These are phyloP conservation scores for Claviceps sp. DNA, from an alignment of 2,329 filamentous ascomycete genomes.

Conservation along the genomic window DNA sequence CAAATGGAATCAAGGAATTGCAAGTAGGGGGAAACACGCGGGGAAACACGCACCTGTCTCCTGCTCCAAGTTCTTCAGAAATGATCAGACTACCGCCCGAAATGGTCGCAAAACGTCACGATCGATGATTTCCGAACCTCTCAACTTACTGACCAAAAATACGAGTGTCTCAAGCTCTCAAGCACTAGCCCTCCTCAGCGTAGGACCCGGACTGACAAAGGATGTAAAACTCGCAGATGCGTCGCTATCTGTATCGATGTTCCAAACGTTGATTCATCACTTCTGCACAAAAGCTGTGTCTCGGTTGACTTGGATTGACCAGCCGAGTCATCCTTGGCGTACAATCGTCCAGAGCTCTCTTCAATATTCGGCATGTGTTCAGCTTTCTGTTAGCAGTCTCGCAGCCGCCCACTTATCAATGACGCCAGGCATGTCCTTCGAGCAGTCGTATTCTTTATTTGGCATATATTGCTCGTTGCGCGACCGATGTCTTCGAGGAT, in stretches of 20 bases:
- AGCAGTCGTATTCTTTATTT: constrained; percentile 1
- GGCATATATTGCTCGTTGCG: constrained; percentile 1
- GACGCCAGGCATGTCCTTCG: background rate
- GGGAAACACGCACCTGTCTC: constrained; percentile 7
- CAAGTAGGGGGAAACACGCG: constrained; percentile 10
- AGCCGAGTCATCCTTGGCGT: constrained; percentile 10
- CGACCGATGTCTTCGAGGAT: constrained; percentile 1
- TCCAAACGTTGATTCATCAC: constrained; percentile 8
- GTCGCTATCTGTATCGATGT: constrained; percentile 4
- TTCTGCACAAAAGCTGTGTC: constrained; percentile 10
- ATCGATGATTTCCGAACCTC: background rate
- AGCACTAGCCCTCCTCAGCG: background rate
- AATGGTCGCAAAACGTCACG: background rate
- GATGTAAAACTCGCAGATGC: background rate
- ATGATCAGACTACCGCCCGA: background rate
- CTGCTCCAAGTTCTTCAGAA: background rate
- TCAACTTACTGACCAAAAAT: background rate
- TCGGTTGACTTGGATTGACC: constrained; percentile 11
- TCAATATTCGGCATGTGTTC: constrained; percentile 8
- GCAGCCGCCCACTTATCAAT: constrained; percentile 6
- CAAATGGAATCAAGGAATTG: constrained; percentile 12
- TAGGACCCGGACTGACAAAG: background rate
- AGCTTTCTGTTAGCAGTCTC: constrained; percentile 6
- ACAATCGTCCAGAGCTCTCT: constrained; percentile 6
- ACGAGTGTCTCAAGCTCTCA: background rate